Evolutionary conservation across 2,329 filamentous ascomycete species (phyloP).

Genomic region (Didymella segeticola): DNA sequence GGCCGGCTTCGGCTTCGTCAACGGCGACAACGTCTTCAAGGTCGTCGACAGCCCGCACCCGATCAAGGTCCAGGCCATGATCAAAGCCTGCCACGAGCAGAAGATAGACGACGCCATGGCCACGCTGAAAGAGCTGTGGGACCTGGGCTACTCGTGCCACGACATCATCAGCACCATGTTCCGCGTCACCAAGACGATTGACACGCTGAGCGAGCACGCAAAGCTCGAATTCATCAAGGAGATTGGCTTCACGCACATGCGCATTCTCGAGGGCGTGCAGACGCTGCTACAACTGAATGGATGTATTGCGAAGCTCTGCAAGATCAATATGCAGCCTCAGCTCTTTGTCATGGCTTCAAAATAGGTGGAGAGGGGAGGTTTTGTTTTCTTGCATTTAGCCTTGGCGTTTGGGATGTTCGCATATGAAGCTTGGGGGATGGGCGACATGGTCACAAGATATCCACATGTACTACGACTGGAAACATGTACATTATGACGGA

Average conservation of each 20-base stretch:
- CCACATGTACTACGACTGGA: background rate
- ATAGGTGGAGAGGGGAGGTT: conserved; percentile 6
- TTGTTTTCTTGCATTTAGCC: conserved; percentile 42
- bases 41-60: conserved; percentile 97
- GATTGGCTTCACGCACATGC: conserved; percentile 99
- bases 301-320: conserved; percentile 88
- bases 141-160: conserved; percentile 95
- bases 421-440: background rate
- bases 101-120: conserved; percentile 89
- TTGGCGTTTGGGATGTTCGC: conserved; percentile 35
- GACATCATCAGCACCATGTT: conserved; percentile 99
- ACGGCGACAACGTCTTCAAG: conserved; percentile 95
- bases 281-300: conserved; percentile 93
- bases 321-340: conserved; percentile 94
- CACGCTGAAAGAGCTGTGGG: conserved; percentile 88
- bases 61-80: conserved; percentile 97
- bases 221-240: conserved; percentile 98
- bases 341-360: conserved; percentile 64
- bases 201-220: conserved; percentile 87
- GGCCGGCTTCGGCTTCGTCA: conserved; percentile 96
- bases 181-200: conserved; percentile 94
- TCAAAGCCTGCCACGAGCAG: conserved; percentile 94
- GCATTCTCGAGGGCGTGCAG: conserved; percentile 96
- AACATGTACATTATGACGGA: too few species aligned
- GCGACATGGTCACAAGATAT: background rate